Evolutionary conservation across 2,329 filamentous ascomycete genomes (phyloP), one percentile per base, ranked within the genome.

Genomic region (Aspergillus sp.): DNA sequence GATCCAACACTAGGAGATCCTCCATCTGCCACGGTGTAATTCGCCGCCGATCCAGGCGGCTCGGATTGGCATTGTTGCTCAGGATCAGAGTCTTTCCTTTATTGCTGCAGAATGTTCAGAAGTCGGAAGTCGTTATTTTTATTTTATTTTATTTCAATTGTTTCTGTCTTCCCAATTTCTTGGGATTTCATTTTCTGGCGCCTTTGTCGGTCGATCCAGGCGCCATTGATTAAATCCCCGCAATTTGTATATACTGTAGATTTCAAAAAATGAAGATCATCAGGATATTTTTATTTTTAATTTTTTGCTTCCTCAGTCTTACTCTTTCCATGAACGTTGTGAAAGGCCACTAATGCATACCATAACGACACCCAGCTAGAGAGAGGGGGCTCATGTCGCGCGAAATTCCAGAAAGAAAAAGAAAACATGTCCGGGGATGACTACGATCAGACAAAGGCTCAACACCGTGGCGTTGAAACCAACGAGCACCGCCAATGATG

Each of bases 1-100:
- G 87, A 84, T 87, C 86, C 81, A 82, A 82, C 84, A 57, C 79
- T 77, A 56, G 81, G 80, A 82, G 81, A 83, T 75, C 74, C 77
- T 76, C 76, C 76, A 73, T 79, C 73, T 77, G 72, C 72, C 68
- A 72, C 65, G 65, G 65, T 70, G 67, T 70, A 71, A 75, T 72
- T 71, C 66, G 73, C 68, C 69, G 72, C 66, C 69, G 71, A 74
- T 73, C 74, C 58, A 71, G 66, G 67, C 65, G 65, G 67, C 65
- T 66, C 69, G 66, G 68, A 69, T 71, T 71, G 66, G 66, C 59
- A 62, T 66, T n/a, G 59, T 64, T 61, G 61, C 63, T 64, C 66
- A 62, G 59, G 53, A 60, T 59, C 24, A 51, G 36, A 52, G 60
- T 58, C 60, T 22, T 65, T 57, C 61, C 51, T 53, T 49, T 29